Percentiles rank a stretch among this genome's conserved stretches.
Evolutionary conservation across 768 basidiomycete genomes (phyloP).

Genomic region (Lactarius deliciosus): DNA sequence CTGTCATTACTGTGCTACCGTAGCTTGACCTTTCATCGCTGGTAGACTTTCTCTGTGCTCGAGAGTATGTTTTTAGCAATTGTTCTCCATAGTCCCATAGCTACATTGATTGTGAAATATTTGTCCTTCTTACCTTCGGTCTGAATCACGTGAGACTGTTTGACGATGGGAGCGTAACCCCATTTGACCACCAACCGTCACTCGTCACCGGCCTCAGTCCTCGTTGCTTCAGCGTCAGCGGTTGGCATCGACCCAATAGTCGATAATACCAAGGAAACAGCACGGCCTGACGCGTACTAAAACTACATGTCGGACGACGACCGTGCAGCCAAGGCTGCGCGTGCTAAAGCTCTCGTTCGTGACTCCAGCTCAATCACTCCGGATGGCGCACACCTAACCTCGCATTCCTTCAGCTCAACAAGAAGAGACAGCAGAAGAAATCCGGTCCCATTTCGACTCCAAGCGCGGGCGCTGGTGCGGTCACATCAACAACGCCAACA

Average conservation of each 20-base stretch:
- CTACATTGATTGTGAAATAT: conserved; percentile 8
- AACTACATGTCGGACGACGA: conserved; percentile 58
- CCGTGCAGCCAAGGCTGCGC: conserved; percentile 76
- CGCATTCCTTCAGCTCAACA: conserved; percentile 62
- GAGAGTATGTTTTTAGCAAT: conserved; percentile 33
- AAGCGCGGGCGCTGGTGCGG: conserved; percentile 30
- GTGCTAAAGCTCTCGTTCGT: conserved; percentile 79
- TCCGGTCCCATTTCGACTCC: conserved; percentile 40
- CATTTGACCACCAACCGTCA: background rate
- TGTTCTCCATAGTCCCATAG: conserved; percentile 33
- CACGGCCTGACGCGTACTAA: background rate
- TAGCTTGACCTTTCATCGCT: conserved; percentile 38
- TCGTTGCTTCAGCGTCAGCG: background rate
- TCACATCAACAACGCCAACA: conserved; percentile 41
- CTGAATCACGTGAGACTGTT: conserved; percentile 19
- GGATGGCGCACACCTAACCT: conserved; percentile 11
- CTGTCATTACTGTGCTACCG: conserved; percentile 55
- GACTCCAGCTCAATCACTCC: background rate
- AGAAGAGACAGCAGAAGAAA: conserved; percentile 77
- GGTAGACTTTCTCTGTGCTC: conserved; percentile 32
- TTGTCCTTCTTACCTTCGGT: background rate
- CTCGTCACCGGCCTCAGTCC: background rate
- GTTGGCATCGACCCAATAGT: background rate
- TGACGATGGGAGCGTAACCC: background rate
- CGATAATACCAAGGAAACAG: background rate